These are phyloP conservation scores for Colletotrichum gigasporum DNA, from an alignment of 2,329 filamentous ascomycete genomes.

Conservation along the genomic window DNA sequence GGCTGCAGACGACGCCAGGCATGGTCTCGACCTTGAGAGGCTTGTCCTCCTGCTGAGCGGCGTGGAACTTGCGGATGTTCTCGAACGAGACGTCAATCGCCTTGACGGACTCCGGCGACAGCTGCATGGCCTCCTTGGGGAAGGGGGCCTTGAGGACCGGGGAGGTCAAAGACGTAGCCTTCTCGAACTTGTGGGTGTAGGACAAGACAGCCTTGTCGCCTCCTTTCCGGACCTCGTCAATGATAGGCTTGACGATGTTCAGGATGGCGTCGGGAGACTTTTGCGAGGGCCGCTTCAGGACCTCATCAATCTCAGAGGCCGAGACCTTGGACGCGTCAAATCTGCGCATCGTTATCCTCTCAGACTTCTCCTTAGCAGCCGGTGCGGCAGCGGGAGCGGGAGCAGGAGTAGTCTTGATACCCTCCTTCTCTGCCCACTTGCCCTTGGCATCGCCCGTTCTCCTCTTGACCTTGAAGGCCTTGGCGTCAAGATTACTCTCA, in stretches of 20 bases:
- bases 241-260: conserved; percentile 89
- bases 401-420: conserved; percentile 58
- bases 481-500: conserved; percentile 90
- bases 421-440: conserved; percentile 87
- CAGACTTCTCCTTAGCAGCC: conserved; percentile 45
- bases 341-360: conserved; percentile 83
- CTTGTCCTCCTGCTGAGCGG: conserved; percentile 86
- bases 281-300: conserved; percentile 89
- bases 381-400: conserved; percentile 42
- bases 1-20: conserved; percentile 94
- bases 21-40: conserved; percentile 92
- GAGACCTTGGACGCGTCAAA: conserved; percentile 75
- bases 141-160: conserved; percentile 93
- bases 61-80: conserved; percentile 94
- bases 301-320: conserved; percentile 73
- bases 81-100: conserved; percentile 96
- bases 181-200: conserved; percentile 98
- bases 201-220: conserved; percentile 90
- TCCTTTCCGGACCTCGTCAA: conserved; percentile 82
- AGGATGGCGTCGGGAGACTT: conserved; percentile 95
- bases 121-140: conserved; percentile 83
- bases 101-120: conserved; percentile 79
- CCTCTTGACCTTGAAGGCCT: conserved; percentile 94
- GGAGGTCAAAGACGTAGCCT: conserved; percentile 88
- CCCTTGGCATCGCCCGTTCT: conserved; percentile 94